Evolutionary conservation across 352 stramenopile genomes (phyloP).

Genomic region (Aphanomyces astaci): DNA sequence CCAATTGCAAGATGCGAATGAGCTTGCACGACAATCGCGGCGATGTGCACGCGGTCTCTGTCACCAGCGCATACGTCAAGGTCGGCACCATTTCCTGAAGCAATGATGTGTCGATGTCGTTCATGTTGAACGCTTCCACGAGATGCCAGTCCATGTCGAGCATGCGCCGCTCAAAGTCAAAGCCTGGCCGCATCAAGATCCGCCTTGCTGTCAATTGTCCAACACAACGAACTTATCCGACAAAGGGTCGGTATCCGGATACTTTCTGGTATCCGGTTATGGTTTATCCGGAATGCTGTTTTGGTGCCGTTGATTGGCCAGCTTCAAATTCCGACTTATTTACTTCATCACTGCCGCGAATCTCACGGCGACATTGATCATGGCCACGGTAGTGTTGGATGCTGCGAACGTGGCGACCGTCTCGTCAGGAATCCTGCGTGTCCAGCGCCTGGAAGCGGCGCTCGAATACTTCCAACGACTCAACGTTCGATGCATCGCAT

Average conservation of each 20-base stretch:
- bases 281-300: neutral
- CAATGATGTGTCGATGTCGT: slow-evolving; percentile 6
- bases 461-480: slow-evolving; percentile 56
- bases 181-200: neutral
- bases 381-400: slow-evolving; percentile 52
- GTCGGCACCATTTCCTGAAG: slow-evolving; percentile 22
- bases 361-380: too few species aligned
- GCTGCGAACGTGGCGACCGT: slow-evolving; percentile 67
- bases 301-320: too few species aligned
- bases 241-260: neutral
- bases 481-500: slow-evolving; percentile 59
- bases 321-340: neutral
- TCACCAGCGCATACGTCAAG: slow-evolving; percentile 13
- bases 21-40: slow-evolving; percentile 15
- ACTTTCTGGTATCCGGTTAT: too few species aligned
- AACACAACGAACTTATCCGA: too few species aligned
- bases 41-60: slow-evolving; percentile 18
- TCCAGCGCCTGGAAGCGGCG: slow-evolving; percentile 52
- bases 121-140: slow-evolving; percentile 20
- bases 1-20: slow-evolving; percentile 20
- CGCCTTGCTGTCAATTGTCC: neutral
- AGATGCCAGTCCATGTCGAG: slow-evolving; percentile 21
- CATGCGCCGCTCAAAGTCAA: slow-evolving; percentile 17
- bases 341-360: too few species aligned
- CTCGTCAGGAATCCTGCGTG: slow-evolving; percentile 41